phyloP scores from a whole-genome alignment of 306 rosid species.

The Ziziphus jujuba region DNA sequence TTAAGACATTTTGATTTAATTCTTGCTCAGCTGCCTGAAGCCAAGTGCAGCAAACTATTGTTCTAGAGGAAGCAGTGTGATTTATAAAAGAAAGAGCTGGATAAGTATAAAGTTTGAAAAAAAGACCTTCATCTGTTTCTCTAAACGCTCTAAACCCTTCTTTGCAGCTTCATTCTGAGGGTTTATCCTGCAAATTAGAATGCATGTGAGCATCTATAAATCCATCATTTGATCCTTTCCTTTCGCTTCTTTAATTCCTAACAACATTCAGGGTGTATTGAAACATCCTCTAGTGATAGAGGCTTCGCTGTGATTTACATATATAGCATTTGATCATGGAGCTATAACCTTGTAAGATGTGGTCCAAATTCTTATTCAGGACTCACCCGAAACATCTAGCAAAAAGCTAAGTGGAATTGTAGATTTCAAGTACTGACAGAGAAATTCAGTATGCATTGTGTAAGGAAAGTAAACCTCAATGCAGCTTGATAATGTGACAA shows the following conservation, averaged over 20 bases:
- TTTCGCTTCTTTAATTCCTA: background rate
- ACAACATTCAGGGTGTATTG: background rate
- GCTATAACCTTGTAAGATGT: too few species aligned
- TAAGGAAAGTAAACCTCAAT: conserved; percentile 48
- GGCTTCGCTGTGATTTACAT: background rate
- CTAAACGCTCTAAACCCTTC: conserved; percentile 90
- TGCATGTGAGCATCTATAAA: conserved; percentile 16
- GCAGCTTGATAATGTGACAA: conserved; percentile 97
- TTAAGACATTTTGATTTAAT: conserved; percentile 9
- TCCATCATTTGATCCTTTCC: conserved; percentile 1
- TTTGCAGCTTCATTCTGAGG: conserved; percentile 94
- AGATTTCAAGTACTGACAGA: conserved; percentile 5
- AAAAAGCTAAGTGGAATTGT: conserved; percentile 9
- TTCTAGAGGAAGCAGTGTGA: conserved; percentile 11
- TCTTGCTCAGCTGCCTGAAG: conserved; percentile 5
- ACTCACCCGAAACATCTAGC: background rate
- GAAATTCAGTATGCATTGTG: conserved; percentile 10
- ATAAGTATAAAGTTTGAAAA: conserved; percentile 12
- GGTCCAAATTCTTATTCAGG: background rate
- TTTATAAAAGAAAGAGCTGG: background rate
- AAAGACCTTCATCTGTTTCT: conserved; percentile 94
- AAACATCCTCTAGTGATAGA: background rate
- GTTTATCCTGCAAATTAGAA: conserved; percentile 66
- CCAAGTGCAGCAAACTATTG: background rate
- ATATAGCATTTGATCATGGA: background rate